These are phyloP conservation scores for Ceratocystis cacaofunesta DNA, from an alignment of 2,329 filamentous ascomycete genomes.

Conservation along the genomic window DNA sequence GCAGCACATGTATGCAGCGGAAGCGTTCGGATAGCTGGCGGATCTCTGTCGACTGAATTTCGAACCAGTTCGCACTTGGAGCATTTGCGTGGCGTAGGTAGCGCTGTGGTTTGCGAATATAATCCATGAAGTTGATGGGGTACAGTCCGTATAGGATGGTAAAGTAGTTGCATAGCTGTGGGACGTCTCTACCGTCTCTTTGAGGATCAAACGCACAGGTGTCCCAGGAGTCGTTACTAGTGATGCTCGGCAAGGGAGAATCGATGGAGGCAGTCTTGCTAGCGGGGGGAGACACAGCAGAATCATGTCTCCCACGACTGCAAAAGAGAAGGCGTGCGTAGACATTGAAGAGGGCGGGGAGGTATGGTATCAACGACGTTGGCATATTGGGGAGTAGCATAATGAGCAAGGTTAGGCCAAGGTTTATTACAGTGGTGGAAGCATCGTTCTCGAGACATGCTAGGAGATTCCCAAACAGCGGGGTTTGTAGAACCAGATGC, in stretches of 20 bases:
- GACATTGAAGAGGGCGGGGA: slow-evolving; percentile 65
- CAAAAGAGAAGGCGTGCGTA: slow-evolving; percentile 70
- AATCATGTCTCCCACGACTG: slow-evolving; percentile 42
- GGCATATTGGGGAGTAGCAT: slow-evolving; percentile 77
- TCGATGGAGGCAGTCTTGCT: slow-evolving; percentile 14
- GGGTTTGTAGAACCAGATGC: slow-evolving; percentile 56
- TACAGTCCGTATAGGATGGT: slow-evolving; percentile 73
- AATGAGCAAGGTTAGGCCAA: slow-evolving; percentile 58
- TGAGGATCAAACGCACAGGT: slow-evolving; percentile 46
- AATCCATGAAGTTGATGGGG: slow-evolving; percentile 74
- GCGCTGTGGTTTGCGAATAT: slow-evolving; percentile 66
- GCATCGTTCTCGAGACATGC: slow-evolving; percentile 64
- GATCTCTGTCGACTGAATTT: slow-evolving; percentile 65
- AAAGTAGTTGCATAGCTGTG: slow-evolving; percentile 60
- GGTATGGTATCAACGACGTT: slow-evolving; percentile 49
- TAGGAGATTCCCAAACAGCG: slow-evolving; percentile 55
- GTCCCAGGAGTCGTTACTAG: slow-evolving; percentile 42
- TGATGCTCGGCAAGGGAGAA: slow-evolving; percentile 17
- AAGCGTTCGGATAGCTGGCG: slow-evolving; percentile 61
- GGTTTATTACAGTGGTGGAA: slow-evolving; percentile 60
- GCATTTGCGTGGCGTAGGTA: slow-evolving; percentile 62
- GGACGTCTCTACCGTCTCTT: slow-evolving; percentile 44
- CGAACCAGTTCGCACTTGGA: slow-evolving; percentile 55
- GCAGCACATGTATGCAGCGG: slow-evolving; percentile 55
- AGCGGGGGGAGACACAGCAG: slow-evolving; percentile 20